Conservation (phyloP, 768 basidiomycete genomes). For the Kwoniella mangroviensis region DNA sequence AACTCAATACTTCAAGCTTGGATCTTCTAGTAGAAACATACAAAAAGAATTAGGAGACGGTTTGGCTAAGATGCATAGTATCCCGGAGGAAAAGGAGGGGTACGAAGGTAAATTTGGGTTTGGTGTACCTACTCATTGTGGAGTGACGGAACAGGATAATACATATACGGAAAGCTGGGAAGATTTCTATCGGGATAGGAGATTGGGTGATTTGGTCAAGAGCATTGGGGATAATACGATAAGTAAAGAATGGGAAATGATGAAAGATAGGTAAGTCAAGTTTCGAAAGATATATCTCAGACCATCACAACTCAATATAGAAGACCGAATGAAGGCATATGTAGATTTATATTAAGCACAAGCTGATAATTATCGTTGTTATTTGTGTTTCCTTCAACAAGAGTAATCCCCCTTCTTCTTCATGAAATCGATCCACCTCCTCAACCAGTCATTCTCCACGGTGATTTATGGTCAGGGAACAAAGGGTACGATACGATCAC, state of each 20-base stretch:
- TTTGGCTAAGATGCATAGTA: slow-evolving; percentile 47
- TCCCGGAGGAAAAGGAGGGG: slow-evolving; percentile 19
- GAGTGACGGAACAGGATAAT: slow-evolving; percentile 55
- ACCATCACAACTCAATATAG: too few species aligned
- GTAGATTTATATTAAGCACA: too few species aligned
- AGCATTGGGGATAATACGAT: slow-evolving; percentile 43
- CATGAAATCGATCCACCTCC: slow-evolving; percentile 33
- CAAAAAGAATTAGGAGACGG: slow-evolving; percentile 43
- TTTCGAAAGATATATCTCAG: too few species aligned
- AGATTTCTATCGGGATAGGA: slow-evolving; percentile 48
- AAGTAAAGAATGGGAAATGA: slow-evolving; percentile 34
- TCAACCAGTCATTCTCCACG: slow-evolving; percentile 54
- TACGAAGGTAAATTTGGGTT: slow-evolving; percentile 44
- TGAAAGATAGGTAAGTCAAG: slow-evolving; percentile 39
- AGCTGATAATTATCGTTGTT: too few species aligned
- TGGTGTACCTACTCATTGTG: slow-evolving; percentile 50
- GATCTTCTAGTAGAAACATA: neutral
- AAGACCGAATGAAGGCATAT: too few species aligned
- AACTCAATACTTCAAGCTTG: slow-evolving; percentile 43
- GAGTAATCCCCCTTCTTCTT: slow-evolving; percentile 46
- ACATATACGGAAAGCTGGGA: slow-evolving; percentile 49
- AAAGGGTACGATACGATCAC: slow-evolving; percentile 42
- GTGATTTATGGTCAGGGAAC: slow-evolving; percentile 58
- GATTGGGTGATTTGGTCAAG: slow-evolving; percentile 47
- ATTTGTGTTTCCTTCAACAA: too few species aligned